These are phyloP conservation scores for Pyrenochaeta sp. DNA, from an alignment of 2,329 filamentous ascomycete species.

Conservation along the genomic window DNA sequence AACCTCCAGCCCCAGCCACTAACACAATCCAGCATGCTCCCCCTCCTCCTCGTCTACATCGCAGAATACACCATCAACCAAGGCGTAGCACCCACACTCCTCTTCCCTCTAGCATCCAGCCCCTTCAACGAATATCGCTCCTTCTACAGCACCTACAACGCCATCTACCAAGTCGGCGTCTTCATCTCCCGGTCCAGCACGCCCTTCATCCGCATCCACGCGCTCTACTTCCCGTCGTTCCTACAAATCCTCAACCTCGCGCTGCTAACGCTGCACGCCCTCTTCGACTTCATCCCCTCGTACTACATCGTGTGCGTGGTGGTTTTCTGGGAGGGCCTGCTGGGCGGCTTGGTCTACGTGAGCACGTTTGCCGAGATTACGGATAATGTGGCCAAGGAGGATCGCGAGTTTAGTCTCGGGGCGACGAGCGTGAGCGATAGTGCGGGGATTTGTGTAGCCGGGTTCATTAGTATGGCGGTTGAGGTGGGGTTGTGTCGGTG, in stretches of 20 bases:
- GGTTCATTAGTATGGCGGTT: constrained; percentile 81
- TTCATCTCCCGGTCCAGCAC: constrained; percentile 93
- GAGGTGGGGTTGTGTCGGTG: constrained; percentile 84
- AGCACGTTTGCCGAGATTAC: constrained; percentile 90
- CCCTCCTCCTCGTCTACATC: constrained; percentile 88
- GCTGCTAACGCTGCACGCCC: constrained; percentile 75
- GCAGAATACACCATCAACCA: constrained; percentile 99
- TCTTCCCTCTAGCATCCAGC: constrained; percentile 79
- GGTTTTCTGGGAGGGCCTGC: constrained; percentile 91
- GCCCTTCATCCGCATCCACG: constrained; percentile 81
- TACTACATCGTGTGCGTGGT: constrained; percentile 86
- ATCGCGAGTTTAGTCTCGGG: constrained; percentile 89
- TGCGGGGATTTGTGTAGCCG: constrained; percentile 86
- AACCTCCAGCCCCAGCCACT: constrained; percentile 1
- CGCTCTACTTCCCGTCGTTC: constrained; percentile 81
- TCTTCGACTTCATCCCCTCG: constrained; percentile 81
- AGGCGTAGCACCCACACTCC: constrained; percentile 85
- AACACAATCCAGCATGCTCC: constrained; percentile 71
- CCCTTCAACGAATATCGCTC: constrained; percentile 83
- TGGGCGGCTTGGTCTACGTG: constrained; percentile 93
- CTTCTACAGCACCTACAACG: constrained; percentile 94
- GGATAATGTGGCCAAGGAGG: constrained; percentile 76
- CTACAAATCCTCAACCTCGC: constrained; percentile 82
- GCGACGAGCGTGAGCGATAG: constrained; percentile 94
- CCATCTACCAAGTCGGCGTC: constrained; percentile 93